Base-by-base conservation (phyloP, 2,329 filamentous ascomycete genomes). In the Cercospora sp. region DNA sequence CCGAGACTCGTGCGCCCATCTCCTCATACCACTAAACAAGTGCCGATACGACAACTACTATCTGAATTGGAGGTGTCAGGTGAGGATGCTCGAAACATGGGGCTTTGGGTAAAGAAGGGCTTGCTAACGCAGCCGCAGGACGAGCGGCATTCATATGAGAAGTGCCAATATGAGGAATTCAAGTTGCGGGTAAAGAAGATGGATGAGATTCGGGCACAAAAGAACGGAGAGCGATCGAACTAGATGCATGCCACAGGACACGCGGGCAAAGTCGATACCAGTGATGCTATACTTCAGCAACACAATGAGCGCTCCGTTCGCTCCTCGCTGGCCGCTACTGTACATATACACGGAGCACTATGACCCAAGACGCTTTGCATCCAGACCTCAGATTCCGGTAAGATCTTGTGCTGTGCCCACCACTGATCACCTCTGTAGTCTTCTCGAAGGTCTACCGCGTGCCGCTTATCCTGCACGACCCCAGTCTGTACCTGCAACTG, bases 121-220 rank as follows among this genome's bases (percentile, higher is more conserved):
- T 40, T 32, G 12, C 40, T 57, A 30, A 60, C 21, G 13, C 43
- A 12, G 34, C n/a, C 8, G 21, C 79, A 98, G 95, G 89, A 93
- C 81, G 95, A 99, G 86, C 87, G 95, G 85, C 95, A 99, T 84
- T 91, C 90, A 78, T 99, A 99, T 86, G 95, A 99, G 81, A 98
- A 98, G 82, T 99, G 95, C 88, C 95, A 99, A 79, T 99, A 99
- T 83, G 91, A 91, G 73, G 95, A 98, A 81, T 99, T 99, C 87
- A 97, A 97, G 89, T 93, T 94, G 87, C 90, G 95, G 68, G 95
- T 99, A 73, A 92, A 91, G 79, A 98, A 97, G 89, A 99, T 99
- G 95, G 89, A 98, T 77, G 94, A 99, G 85, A 83, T 99, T 79
- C 88, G 93, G 79, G 94, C 89, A 74, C 89, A 91, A 69, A 97